phyloP scores from a whole-genome alignment of 2,329 filamentous ascomycete species.

The Aotearoamyces nothofagi region DNA sequence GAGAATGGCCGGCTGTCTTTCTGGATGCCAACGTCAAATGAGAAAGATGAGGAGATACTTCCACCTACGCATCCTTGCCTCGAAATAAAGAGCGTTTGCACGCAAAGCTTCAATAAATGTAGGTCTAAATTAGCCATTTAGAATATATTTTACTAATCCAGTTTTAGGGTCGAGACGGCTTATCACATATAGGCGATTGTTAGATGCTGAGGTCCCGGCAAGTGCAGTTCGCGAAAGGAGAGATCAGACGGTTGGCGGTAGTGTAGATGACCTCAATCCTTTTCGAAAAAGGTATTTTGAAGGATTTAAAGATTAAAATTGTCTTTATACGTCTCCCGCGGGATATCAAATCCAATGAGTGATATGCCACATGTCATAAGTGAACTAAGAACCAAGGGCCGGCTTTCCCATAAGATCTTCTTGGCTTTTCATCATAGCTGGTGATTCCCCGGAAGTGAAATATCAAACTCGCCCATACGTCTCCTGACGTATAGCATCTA shows the following conservation, averaged over 20 bases:
- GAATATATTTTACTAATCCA: background rate
- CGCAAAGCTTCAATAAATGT: constrained; percentile 86
- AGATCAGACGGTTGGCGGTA: constrained; percentile 26
- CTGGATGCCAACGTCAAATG: constrained; percentile 92
- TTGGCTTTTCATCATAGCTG: no score
- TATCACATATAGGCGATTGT: constrained; percentile 67
- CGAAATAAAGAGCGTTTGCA: constrained; percentile 58
- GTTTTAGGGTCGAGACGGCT: constrained; percentile 66
- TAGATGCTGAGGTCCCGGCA: constrained; percentile 36
- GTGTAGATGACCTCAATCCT: constrained; percentile 50
- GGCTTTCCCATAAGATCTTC: no score
- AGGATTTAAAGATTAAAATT: constrained; percentile 22
- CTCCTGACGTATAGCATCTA: no score
- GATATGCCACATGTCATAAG: no score
- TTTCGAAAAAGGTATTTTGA: constrained; percentile 40
- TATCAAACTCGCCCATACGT: no score
- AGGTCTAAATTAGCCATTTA: constrained; percentile 14
- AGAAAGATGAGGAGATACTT: constrained; percentile 59
- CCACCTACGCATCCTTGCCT: constrained; percentile 66
- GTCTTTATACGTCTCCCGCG: no score
- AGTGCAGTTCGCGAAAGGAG: constrained; percentile 13
- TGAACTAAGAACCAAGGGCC: no score
- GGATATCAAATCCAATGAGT: no score
- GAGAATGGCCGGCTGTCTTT: constrained; percentile 70
- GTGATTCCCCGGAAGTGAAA: no score